These are phyloP conservation scores for Penicillium sp. DNA, from an alignment of 2,329 filamentous ascomycete genomes.

Conservation along the genomic window DNA sequence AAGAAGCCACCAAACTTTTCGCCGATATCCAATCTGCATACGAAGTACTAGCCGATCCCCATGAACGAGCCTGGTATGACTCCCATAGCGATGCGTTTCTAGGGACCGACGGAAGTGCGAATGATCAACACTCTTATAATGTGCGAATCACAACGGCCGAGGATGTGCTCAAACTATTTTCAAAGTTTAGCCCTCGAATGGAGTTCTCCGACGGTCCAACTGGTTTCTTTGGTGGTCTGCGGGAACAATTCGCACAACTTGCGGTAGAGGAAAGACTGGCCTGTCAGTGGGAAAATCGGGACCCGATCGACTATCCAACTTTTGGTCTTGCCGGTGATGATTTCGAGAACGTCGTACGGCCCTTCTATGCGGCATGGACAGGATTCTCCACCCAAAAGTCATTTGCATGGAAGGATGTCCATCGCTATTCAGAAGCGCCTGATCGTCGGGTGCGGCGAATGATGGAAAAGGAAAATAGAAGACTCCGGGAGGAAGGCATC, in stretches of 20 bases:
- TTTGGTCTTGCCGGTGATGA: conserved; percentile 75
- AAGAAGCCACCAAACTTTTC: conserved; percentile 77
- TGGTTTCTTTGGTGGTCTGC: conserved; percentile 80
- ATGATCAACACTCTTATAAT: conserved; percentile 61
- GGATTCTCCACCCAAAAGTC: conserved; percentile 79
- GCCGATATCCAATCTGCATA: conserved; percentile 91
- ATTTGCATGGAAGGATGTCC: conserved; percentile 86
- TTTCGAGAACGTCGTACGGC: conserved; percentile 71
- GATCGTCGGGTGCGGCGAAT: conserved; percentile 75
- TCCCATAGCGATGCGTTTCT: conserved; percentile 85
- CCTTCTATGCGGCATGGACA: conserved; percentile 78
- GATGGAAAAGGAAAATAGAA: conserved; percentile 95
- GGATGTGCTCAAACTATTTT: conserved; percentile 73
- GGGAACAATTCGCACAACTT: conserved; percentile 73
- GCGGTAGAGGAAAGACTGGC: conserved; percentile 75
- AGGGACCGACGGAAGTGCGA: conserved; percentile 53
- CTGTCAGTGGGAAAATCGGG: conserved; percentile 62
- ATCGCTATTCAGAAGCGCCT: conserved; percentile 77
- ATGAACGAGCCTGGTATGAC: conserved; percentile 97
- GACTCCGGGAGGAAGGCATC: conserved; percentile 73
- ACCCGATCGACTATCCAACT: conserved; percentile 66
- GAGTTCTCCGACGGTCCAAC: conserved; percentile 74
- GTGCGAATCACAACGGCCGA: conserved; percentile 73
- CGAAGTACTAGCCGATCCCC: conserved; percentile 90
- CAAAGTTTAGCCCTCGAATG: conserved; percentile 72